Evolutionary conservation across 2,329 filamentous ascomycete genomes (phyloP).

Genomic region (Grosmannia serpens): DNA sequence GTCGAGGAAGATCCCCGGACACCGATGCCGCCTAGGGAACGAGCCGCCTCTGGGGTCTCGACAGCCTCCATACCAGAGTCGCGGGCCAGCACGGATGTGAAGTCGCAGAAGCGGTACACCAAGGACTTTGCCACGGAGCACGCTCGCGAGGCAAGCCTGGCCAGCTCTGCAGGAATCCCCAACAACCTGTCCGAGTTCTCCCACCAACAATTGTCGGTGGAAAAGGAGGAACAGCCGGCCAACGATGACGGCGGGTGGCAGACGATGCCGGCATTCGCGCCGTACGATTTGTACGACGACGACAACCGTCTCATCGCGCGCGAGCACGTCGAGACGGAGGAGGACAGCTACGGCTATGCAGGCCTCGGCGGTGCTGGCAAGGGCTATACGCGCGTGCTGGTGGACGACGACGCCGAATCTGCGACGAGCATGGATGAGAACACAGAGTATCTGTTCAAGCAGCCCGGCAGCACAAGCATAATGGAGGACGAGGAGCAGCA

Average conservation of each 20-base stretch:
- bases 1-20: slow-evolving; percentile 16
- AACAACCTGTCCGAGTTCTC: slow-evolving; percentile 71
- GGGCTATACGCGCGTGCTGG: slow-evolving; percentile 87
- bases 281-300: slow-evolving; percentile 93
- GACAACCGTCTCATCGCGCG: slow-evolving; percentile 77
- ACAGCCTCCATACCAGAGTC: not conserved
- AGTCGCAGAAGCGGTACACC: not conserved
- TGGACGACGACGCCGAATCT: slow-evolving; percentile 90
- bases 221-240: slow-evolving; percentile 40
- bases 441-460: slow-evolving; percentile 84
- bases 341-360: slow-evolving; percentile 55
- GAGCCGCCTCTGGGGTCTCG: not conserved
- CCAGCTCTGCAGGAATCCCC: slow-evolving; percentile 20
- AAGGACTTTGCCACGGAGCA: slow-evolving; percentile 18
- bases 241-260: slow-evolving; percentile 72
- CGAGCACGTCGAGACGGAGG: slow-evolving; percentile 63
- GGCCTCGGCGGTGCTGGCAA: slow-evolving; percentile 82
- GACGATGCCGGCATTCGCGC: slow-evolving; percentile 84
- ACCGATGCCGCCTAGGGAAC: slow-evolving; percentile 14
- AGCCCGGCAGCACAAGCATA: slow-evolving; percentile 41
- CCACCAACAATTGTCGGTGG: slow-evolving; percentile 63
- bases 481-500: slow-evolving; percentile 67
- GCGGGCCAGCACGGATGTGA: not conserved
- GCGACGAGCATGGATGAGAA: slow-evolving; percentile 96
- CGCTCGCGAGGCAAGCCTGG: slow-evolving; percentile 27